phyloP scores from a whole-genome alignment of 345 rosid genomes.

The Pistacia integerrima region DNA sequence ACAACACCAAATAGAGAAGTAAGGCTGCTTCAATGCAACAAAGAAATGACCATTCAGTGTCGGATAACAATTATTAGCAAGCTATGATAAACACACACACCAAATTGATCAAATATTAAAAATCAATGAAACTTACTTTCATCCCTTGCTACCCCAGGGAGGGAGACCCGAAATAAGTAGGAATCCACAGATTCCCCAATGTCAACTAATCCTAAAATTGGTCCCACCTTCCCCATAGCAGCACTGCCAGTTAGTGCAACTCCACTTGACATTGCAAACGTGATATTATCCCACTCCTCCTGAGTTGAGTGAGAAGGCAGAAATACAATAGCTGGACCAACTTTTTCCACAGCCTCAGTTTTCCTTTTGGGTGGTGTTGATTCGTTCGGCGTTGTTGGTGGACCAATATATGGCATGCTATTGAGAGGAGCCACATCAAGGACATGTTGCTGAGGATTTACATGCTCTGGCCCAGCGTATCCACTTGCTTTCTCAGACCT shows the following conservation, averaged over 20 bases:
- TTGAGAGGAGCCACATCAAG: slow-evolving; percentile 64
- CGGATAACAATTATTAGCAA: neutral
- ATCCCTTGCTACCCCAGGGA: slow-evolving; percentile 42
- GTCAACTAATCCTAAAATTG: slow-evolving; percentile 53
- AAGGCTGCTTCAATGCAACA: neutral
- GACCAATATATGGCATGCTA: slow-evolving; percentile 64
- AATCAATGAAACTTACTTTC: slow-evolving; percentile 40
- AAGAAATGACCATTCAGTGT: neutral
- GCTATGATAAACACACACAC: slow-evolving; percentile 1
- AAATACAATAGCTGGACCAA: slow-evolving; percentile 50
- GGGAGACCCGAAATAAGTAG: slow-evolving; percentile 13
- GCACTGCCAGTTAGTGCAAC: slow-evolving; percentile 72
- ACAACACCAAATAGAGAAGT: neutral
- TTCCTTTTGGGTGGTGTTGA: slow-evolving; percentile 23
- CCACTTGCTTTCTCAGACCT: slow-evolving; percentile 21
- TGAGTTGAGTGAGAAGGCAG: slow-evolving; percentile 48
- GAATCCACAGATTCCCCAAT: slow-evolving; percentile 65
- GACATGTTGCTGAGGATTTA: slow-evolving; percentile 34
- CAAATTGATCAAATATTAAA: neutral
- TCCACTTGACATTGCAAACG: slow-evolving; percentile 41
- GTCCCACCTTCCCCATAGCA: slow-evolving; percentile 64
- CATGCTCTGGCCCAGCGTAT: slow-evolving; percentile 24
- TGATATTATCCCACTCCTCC: slow-evolving; percentile 41
- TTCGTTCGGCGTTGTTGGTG: slow-evolving; percentile 31
- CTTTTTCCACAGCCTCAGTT: slow-evolving; percentile 30